These are phyloP conservation scores for Phialemoniopsis sp. DNA, from an alignment of 2,329 filamentous ascomycete species.

Conservation along the genomic window DNA sequence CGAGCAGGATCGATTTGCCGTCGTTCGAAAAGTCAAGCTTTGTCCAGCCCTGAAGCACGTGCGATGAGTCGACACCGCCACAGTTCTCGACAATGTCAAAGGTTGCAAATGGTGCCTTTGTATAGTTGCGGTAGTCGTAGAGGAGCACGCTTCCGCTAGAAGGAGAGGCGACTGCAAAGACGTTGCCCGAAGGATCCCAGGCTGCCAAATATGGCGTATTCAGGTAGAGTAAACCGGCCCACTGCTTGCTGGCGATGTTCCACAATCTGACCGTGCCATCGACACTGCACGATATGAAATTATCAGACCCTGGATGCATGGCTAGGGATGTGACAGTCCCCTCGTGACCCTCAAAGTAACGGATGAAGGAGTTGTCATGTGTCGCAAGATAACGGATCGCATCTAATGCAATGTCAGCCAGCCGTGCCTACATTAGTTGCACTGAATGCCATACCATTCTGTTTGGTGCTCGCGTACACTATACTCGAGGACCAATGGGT, in stretches of 20 bases:
- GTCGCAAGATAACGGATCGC: constrained; percentile 83
- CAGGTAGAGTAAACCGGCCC: constrained; percentile 76
- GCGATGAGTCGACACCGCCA: constrained; percentile 45
- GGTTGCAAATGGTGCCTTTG: constrained; percentile 81
- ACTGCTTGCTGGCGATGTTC: constrained; percentile 78
- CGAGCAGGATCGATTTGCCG: constrained; percentile 79
- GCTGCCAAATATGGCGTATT: constrained; percentile 78
- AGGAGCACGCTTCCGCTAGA: constrained; percentile 75
- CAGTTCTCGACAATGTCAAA: constrained; percentile 71
- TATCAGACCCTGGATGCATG: constrained; percentile 81
- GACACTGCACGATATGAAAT: constrained; percentile 85
- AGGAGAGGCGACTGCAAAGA: constrained; percentile 86
- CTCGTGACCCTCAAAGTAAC: constrained; percentile 92
- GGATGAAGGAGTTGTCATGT: constrained; percentile 93
- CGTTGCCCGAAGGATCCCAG: constrained; percentile 87
- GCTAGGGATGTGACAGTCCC: constrained; percentile 77
- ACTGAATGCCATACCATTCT: constrained; percentile 60
- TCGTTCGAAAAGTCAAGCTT: constrained; percentile 96
- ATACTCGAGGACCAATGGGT: constrained; percentile 89
- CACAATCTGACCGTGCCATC: constrained; percentile 91
- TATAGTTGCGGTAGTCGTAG: constrained; percentile 91
- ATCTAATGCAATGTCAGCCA: constrained; percentile 40
- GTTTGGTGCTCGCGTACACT: constrained; percentile 92
- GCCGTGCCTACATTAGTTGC: not conserved
- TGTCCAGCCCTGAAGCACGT: constrained; percentile 71